Base-by-base conservation (phyloP, 225 moss, liverwort and hornwort species). In the Thuidium tamariscinum region DNA sequence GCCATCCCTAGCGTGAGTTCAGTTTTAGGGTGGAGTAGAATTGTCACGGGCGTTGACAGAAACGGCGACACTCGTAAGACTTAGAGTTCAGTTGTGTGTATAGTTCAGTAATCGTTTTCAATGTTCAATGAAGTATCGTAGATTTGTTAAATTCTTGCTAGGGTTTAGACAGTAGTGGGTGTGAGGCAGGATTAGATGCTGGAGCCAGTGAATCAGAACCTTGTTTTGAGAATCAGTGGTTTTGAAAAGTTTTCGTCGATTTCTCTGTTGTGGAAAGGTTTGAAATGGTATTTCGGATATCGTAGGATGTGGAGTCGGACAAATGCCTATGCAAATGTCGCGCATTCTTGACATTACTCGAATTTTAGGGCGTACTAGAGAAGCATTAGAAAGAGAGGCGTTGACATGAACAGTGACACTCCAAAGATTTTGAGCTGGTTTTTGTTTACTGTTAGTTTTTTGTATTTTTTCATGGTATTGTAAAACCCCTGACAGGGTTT, bases 401-500 rank as follows among this genome's bases (percentile, higher is more conserved):
- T 83, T 60, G 73, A 46, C 72, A n/a, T 55, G 34, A 44, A 41
- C 32, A 42, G 32, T 42, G 42, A 56, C 56, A 77, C 18, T 66
- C 32, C 67, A 6, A 67, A 66, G 44, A 56, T 32, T 67, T 67
- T 61, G 49, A 56, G 46, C 48, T 69, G 49, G 30, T 69, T 73
- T 83, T 49, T 55, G n/a, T 83, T 30, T 71, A 25, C 65, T 57
- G 65, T 82, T 77, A 11, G 29, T 48, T 12, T 34, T 61, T 37
- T 49, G n/a, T 34, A 13, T 42, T 41, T 66, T 51, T 17, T 85
- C 60, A 22, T 80, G 70, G 72, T 16, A 55, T 65, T 69, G 48
- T 88, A 83, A 91, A 89, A 91, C 83, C 89, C 80, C 51, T 59
- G 81, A 11, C 20, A 89, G 88, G 89, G 91, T 89, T 88, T 85